A percentile compares a stretch with the other conserved stretches of the same genome.
Evolutionary conservation across 768 basidiomycete genomes (phyloP).

Genomic region (Lactarius tabidus): DNA sequence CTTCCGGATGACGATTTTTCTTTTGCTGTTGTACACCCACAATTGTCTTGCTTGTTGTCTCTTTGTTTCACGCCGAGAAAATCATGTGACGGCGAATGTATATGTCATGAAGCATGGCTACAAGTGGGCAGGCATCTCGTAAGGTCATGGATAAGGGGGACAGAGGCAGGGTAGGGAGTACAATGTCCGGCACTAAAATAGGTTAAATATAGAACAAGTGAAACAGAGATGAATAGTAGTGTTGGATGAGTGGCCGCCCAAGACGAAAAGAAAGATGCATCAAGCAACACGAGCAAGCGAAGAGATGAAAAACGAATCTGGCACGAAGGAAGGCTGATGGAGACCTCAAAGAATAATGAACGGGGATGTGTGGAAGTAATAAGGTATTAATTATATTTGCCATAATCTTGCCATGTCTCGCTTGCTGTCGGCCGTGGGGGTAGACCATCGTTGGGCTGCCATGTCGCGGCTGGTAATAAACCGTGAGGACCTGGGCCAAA

Average conservation of each 20-base stretch:
- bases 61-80: neutral
- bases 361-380: neutral
- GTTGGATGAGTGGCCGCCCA: neutral
- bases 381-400: conserved; percentile 13
- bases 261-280: conserved; percentile 5
- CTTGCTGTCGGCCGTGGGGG: conserved; percentile 4
- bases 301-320: neutral
- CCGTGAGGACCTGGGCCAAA: conserved; percentile 6
- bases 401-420: conserved; percentile 15
- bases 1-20: conserved; percentile 26
- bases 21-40: neutral
- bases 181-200: conserved; percentile 20
- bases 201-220: conserved; percentile 19
- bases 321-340: neutral
- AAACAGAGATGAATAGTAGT: conserved; percentile 8
- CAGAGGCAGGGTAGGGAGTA: neutral
- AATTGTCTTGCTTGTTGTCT: neutral
- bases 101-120: conserved; percentile 18
- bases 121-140: conserved; percentile 12
- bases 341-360: neutral
- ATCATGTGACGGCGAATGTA: neutral
- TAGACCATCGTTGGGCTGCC: conserved; percentile 9
- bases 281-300: conserved; percentile 2
- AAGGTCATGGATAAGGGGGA: conserved; percentile 6
- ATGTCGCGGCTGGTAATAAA: conserved; percentile 7